Evolutionary conservation across 768 basidiomycete species (phyloP).

Genomic region (Heimioporus sp.): DNA sequence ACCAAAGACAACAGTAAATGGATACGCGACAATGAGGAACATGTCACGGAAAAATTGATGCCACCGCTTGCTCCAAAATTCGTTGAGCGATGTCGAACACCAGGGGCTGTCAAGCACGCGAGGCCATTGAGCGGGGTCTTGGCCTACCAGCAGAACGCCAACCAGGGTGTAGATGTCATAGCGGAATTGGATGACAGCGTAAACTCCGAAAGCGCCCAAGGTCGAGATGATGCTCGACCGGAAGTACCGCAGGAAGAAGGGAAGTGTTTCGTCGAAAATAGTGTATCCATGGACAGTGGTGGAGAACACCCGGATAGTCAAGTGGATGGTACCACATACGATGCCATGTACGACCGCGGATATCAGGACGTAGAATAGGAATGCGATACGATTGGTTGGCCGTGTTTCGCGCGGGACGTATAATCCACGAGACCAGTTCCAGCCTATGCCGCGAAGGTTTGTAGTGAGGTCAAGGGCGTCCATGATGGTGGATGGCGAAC

Average conservation of each 20-base stretch:
- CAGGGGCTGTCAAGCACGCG: neutral
- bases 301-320: constrained; percentile 44
- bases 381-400: constrained; percentile 35
- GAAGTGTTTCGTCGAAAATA: constrained; percentile 32
- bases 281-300: constrained; percentile 34
- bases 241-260: constrained; percentile 22
- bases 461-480: constrained; percentile 50
- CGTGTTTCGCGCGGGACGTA: constrained; percentile 38
- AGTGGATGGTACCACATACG: constrained; percentile 45
- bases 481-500: neutral
- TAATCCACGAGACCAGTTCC: constrained; percentile 49
- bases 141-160: neutral
- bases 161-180: neutral
- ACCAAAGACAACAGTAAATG: neutral
- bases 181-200: constrained; percentile 39
- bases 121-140: constrained; percentile 2
- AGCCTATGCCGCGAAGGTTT: constrained; percentile 60
- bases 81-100: neutral
- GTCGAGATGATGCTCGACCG: constrained; percentile 45
- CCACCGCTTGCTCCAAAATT: neutral
- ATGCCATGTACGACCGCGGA: constrained; percentile 37
- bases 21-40: neutral
- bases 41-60: neutral
- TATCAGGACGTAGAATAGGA: constrained; percentile 34
- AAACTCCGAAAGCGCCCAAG: constrained; percentile 43